Evolutionary conservation across 2,329 filamentous ascomycete species (phyloP), one percentile per base, ranked within the genome.

Genomic region (Penicillium sp.): DNA sequence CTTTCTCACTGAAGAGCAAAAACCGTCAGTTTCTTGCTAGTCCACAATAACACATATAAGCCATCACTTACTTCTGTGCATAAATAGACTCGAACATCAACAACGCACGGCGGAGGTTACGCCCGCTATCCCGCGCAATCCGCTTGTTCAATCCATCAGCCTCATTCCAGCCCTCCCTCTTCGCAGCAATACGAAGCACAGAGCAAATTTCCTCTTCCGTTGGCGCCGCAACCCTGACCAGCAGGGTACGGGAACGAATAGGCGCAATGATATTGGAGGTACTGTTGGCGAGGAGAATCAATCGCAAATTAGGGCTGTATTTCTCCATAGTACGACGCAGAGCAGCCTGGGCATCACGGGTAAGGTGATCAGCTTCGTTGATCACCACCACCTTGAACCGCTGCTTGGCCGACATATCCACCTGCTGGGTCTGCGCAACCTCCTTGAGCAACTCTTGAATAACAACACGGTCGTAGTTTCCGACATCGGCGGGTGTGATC

Each of bases 181-280:
- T 88, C 15, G 89, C 89, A 4, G 87, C 85, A 48, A 75, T 77
- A 53, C 75, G 80, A 57, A 99, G 78, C 26, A 91, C 93, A 37
- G 82, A 79, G 63, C 88, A 90, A 57, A 99, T 97, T 67, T 99
- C 89, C 7, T 83, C 82, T 65, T 95, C 88, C 0, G 87, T 90
- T 7, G 94, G 94, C 20, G 94, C 93, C 14, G 94, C 87, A 25
- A 99, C 94, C 62, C 94, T 84, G 52, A 99, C 91, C 48, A 99
- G 82, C 72, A 99, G 79, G 51, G 92, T 97, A 74, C 94, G 83
- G 67, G 90, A 95, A 62, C 93, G 85, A 71, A 99, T 99, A 0
- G 94, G 94, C n/a, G 94, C 93, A 73, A 99, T 99, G 67, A 99
- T 99, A 70, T 97, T 97, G 61, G 92, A 92, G 22, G 94, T 99